phyloP scores from a whole-genome alignment of 495 filamentous ascomycete genomes.

The Trypethelium eluteriae region DNA sequence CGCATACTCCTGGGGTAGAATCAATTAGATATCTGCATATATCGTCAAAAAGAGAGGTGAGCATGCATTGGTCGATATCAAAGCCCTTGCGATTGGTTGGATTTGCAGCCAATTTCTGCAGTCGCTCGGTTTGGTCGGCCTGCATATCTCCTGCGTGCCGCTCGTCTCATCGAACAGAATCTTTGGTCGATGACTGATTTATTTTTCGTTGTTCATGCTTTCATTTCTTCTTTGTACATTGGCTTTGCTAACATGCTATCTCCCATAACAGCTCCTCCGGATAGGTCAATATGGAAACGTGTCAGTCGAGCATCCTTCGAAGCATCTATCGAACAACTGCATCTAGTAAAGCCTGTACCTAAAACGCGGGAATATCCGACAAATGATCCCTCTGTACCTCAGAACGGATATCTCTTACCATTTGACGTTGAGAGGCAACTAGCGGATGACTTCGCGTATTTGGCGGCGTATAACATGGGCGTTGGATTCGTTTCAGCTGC shows the following conservation, averaged over 20 bases:
- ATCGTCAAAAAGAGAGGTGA: neutral
- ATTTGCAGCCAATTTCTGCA: neutral
- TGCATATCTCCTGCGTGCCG: neutral
- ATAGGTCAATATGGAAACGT: neutral
- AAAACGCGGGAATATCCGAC: neutral
- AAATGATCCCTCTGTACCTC: neutral
- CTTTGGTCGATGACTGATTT: no score
- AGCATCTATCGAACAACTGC: neutral
- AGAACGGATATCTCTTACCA: neutral
- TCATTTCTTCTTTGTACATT: neutral
- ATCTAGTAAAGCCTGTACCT: neutral
- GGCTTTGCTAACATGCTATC: neutral
- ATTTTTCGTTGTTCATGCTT: neutral
- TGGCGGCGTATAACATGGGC: neutral
- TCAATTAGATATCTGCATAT: no score
- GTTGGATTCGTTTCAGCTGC: neutral
- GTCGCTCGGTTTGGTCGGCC: neutral
- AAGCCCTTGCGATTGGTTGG: neutral
- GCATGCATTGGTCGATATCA: neutral
- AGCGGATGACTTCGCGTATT: neutral
- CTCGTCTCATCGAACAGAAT: neutral
- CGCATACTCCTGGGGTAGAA: no score
- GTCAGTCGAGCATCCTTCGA: conserved; percentile 1
- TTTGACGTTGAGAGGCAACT: neutral
- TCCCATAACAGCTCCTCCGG: neutral